A percentile compares a stretch with the other conserved stretches of the same genome.
Conservation (phyloP, 495 filamentous ascomycete genomes). For the Neurospora sp. region DNA sequence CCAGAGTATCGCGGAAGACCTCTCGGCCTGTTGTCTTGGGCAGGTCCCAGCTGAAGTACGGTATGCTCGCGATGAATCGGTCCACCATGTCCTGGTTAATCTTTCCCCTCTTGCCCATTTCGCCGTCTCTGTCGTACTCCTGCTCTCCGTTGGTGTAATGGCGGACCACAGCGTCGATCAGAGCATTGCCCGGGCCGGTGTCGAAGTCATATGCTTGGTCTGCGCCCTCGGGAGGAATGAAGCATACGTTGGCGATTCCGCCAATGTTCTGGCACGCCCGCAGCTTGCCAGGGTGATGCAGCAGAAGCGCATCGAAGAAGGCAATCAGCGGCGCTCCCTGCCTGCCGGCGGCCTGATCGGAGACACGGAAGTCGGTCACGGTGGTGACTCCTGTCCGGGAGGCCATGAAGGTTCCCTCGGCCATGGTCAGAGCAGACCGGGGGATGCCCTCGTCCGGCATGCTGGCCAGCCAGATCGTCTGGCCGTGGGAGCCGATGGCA, state of each 20-base stretch:
- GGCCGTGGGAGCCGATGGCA: constrained; percentile 46
- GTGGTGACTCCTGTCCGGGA: constrained; percentile 30
- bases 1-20: constrained; percentile 45
- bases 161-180: constrained; percentile 36
- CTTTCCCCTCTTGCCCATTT: constrained; percentile 40
- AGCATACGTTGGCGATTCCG: constrained; percentile 50
- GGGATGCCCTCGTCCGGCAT: constrained; percentile 42
- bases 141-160: constrained; percentile 33
- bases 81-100: constrained; percentile 45
- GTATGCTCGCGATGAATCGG: constrained; percentile 33
- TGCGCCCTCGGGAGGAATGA: constrained; percentile 44
- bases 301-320: constrained; percentile 40
- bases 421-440: constrained; percentile 39
- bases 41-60: constrained; percentile 38
- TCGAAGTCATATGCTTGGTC: constrained; percentile 45
- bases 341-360: constrained; percentile 34
- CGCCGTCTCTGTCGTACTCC: constrained; percentile 41
- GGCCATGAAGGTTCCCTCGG: constrained; percentile 33
- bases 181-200: constrained; percentile 37
- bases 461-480: constrained; percentile 48
- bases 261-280: constrained; percentile 51
- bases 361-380: constrained; percentile 35
- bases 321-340: constrained; percentile 40
- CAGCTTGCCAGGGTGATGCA: constrained; percentile 46
- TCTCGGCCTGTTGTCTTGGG: constrained; percentile 51